Evolutionary conservation across 176 grass and related monocot genomes (phyloP).

Genomic region (Oryza punctata): DNA sequence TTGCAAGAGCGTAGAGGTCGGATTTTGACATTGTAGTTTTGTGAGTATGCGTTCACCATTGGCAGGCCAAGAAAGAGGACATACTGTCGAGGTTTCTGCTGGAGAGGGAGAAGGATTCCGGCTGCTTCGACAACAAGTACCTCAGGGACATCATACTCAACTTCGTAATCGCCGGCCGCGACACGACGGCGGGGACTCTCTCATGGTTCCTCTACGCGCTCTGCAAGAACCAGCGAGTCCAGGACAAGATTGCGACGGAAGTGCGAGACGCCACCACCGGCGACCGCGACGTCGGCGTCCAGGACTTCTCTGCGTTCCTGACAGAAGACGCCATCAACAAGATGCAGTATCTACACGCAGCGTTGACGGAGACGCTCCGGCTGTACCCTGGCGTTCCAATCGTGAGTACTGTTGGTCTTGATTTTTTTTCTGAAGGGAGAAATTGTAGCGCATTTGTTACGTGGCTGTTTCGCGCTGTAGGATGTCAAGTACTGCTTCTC

Average conservation of each 20-base stretch:
- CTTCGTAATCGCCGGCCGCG: constrained; percentile 74
- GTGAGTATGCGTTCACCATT: not conserved
- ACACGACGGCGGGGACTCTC: constrained; percentile 65
- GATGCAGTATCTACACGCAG: constrained; percentile 81
- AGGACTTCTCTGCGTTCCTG: constrained; percentile 29
- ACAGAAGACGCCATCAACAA: constrained; percentile 54
- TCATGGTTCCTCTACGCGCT: constrained; percentile 66
- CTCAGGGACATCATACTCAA: constrained; percentile 79
- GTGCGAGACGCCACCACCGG: constrained; percentile 35
- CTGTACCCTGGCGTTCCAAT: constrained; percentile 69
- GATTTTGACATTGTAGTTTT: too few relatives aligned
- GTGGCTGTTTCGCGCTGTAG: not conserved
- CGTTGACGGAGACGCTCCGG: constrained; percentile 71
- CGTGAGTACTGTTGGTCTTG: constrained; percentile 23
- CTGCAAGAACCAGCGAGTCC: constrained; percentile 45
- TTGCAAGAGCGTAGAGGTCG: not conserved
- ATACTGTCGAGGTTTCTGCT: constrained; percentile 71
- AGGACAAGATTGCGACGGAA: constrained; percentile 51
- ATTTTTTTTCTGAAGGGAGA: not conserved
- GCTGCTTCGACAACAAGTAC: constrained; percentile 58
- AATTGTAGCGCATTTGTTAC: not conserved
- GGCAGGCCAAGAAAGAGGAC: constrained; percentile 61
- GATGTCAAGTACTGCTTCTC: constrained; percentile 72
- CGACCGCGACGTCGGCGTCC: constrained; percentile 18
- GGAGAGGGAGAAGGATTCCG: constrained; percentile 45